Base-by-base conservation (phyloP, 2,329 filamentous ascomycete species). In the Ustulina deusta region DNA sequence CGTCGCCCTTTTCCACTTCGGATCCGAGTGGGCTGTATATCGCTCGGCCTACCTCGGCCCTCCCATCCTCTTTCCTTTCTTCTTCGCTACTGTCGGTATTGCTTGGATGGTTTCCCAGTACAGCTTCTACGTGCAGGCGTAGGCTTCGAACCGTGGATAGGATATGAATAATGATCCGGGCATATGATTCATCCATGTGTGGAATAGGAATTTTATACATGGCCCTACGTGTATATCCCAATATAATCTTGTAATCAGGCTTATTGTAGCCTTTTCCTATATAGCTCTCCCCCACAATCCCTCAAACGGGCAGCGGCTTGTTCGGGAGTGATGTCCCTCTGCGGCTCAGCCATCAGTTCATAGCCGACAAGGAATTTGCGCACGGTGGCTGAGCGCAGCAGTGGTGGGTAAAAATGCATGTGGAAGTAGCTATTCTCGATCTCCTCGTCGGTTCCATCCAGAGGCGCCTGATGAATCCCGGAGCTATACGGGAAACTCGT, bases 401-500 rank as follows among this genome's bases (percentile, higher is more conserved):
- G 85, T 13, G 96, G 96, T 48, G 96, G 96, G 79, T 97, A 98
- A 81, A 99, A 99, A 82, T 99, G 96, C 83, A 99, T 91, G 80
- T 99, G 96, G 78, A 99, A 90, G 81, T 97, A 95, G 73, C 93
- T 93, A 69, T 90, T 90, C 74, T 97, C 92, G 61, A 95, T 87
- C 79, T 98, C 95, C 69, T 97, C 93, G 0, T 89, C 86, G 0
- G 88, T 91, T 25, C 93, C 94, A 29, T 91, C 88, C 6, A 99
- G 85, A 2, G 96, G 96, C 20, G 96, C 95, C 83, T 99, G 96
- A 79, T 99, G 96, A 64, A 99, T 90, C 48, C 96, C 96, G 79
- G 97, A 98, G 80, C 92, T 97, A 81, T 99, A 99, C 0, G 96
- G 96, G 77, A 99, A 99, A 75, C 89, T 93, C 40, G 94, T 97